Percentiles rank a stretch among this genome's conserved stretches.
Conservation (phyloP, 257 asterid species). For the Verbena officinalis region DNA sequence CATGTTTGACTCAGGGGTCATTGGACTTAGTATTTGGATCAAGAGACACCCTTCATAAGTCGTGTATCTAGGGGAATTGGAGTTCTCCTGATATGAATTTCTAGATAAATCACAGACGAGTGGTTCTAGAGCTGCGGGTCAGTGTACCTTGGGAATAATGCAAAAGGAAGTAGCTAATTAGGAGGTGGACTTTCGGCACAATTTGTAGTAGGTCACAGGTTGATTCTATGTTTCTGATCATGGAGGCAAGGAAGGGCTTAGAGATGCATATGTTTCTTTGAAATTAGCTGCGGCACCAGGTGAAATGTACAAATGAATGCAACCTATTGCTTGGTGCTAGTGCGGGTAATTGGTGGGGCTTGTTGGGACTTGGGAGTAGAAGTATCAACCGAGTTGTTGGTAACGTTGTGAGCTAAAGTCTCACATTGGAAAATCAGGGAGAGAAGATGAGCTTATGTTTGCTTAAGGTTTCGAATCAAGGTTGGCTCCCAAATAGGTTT, state of each 20-base stretch:
- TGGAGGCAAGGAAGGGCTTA: slow-evolving; percentile 20
- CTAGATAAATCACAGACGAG: not conserved
- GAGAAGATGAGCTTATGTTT: not conserved
- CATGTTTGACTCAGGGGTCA: slow-evolving; percentile 3
- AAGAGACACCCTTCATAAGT: not conserved
- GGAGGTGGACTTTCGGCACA: slow-evolving; percentile 8
- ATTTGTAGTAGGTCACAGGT: slow-evolving; percentile 1
- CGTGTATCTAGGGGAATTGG: not conserved
- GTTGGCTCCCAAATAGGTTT: not conserved
- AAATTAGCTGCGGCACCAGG: not conserved
- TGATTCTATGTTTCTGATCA: not conserved
- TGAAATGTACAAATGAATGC: not conserved
- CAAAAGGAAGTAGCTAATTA: slow-evolving; percentile 12
- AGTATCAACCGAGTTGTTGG: slow-evolving; percentile 1
- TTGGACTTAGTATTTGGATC: slow-evolving; percentile 7
- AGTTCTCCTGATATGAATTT: not conserved
- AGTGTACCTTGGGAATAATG: not conserved
- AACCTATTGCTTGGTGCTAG: not conserved
- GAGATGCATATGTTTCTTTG: slow-evolving; percentile 14
- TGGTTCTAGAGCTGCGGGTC: not conserved
- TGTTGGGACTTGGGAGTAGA: slow-evolving; percentile 9
- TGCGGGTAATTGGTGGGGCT: slow-evolving; percentile 2
- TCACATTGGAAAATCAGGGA: not conserved
- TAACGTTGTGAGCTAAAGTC: slow-evolving; percentile 10
- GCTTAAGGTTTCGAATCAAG: not conserved